These are phyloP conservation scores for Microcyclospora pomicola DNA, from an alignment of 2,329 filamentous ascomycete genomes.

Conservation along the genomic window DNA sequence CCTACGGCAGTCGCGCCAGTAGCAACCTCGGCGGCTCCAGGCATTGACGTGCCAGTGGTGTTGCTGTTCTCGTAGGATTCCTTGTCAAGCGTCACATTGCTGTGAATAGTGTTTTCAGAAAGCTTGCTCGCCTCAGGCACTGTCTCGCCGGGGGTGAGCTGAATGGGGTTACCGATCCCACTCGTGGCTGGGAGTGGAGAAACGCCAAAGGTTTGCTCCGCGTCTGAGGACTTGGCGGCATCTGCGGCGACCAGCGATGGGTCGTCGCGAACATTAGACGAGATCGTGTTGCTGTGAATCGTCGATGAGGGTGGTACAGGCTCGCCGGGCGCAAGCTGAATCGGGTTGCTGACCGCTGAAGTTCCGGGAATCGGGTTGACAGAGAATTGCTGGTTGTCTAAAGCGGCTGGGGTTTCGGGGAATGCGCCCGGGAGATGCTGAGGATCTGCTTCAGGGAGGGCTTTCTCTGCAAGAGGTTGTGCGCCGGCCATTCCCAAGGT, in stretches of 20 bases:
- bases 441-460: constrained; percentile 30
- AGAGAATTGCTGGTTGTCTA: constrained; percentile 31
- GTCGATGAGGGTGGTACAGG: constrained; percentile 56
- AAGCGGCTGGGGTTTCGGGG: constrained; percentile 53
- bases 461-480: constrained; percentile 41
- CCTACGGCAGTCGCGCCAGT: constrained; percentile 29
- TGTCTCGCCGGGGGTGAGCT: constrained; percentile 64
- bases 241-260: constrained; percentile 36
- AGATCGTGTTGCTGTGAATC: constrained; percentile 56
- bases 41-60: constrained; percentile 33
- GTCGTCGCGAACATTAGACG: constrained; percentile 51
- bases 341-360: constrained; percentile 56
- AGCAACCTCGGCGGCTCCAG: constrained; percentile 31
- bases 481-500: constrained; percentile 56
- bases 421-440: constrained; percentile 39
- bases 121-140: constrained; percentile 55
- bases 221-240: constrained; percentile 2
- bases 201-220: constrained; percentile 32
- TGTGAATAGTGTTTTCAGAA: constrained; percentile 56
- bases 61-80: constrained; percentile 77
- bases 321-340: constrained; percentile 65
- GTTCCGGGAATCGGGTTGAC: constrained; percentile 48
- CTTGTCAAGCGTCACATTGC: constrained; percentile 53
- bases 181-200: constrained; percentile 45
- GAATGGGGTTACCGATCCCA: constrained; percentile 62